phyloP scores from a whole-genome alignment of 176 grass and related monocot genomes.

The Aegilops longissima region DNA sequence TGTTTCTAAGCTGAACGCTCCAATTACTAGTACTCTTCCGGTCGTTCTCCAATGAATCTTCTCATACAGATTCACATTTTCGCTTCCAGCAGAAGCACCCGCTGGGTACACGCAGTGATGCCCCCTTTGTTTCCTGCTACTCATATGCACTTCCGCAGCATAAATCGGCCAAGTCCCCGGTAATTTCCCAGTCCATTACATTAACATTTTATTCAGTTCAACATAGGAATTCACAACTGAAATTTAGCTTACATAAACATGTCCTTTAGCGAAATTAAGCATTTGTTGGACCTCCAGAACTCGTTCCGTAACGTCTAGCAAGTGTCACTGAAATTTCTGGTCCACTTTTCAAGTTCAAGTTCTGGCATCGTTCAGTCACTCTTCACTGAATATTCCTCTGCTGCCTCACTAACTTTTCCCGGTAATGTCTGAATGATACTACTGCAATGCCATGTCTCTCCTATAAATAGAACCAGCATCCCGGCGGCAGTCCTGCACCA shows the following conservation, averaged over 20 bases:
- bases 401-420: constrained; percentile 15
- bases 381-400: constrained; percentile 11
- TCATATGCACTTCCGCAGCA: too few relatives aligned
- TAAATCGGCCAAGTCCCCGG: too few relatives aligned
- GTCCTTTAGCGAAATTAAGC: background rate
- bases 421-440: background rate
- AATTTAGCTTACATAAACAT: background rate
- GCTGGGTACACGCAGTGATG: too few relatives aligned
- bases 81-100: too few relatives aligned
- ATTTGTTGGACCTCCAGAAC: background rate
- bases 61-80: too few relatives aligned
- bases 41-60: too few relatives aligned
- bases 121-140: too few relatives aligned
- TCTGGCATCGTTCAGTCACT: background rate
- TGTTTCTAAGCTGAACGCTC: too few relatives aligned
- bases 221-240: background rate
- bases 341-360: constrained; percentile 15
- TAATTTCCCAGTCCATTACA: too few relatives aligned
- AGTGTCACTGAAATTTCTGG: background rate
- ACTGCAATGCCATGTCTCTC: background rate
- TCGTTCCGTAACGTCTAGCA: background rate
- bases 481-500: background rate
- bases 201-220: background rate
- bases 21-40: too few relatives aligned
- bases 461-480: constrained; percentile 16